Conservation (phyloP, 225 moss, liverwort and hornwort species). For the Sphagnum tenellum region DNA sequence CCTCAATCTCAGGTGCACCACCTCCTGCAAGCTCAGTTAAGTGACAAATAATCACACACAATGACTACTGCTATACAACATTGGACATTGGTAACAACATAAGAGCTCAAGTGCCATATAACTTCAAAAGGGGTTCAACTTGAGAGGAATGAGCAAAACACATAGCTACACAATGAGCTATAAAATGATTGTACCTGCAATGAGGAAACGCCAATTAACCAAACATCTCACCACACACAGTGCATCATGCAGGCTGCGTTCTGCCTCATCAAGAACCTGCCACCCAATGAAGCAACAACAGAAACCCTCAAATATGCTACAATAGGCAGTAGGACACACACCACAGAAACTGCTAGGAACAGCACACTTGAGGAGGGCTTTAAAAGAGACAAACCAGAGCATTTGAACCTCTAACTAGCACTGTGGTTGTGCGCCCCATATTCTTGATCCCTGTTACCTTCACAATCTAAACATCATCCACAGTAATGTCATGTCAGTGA, state of each 20-base stretch:
- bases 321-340: not conserved
- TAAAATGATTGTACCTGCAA: conserved; percentile 38
- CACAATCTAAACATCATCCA: conserved; percentile 33
- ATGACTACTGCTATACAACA: not conserved
- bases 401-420: conserved; percentile 85
- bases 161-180: no score
- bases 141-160: no score
- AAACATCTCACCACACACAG: conserved; percentile 83
- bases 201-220: conserved; percentile 61
- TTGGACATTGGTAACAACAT: not conserved
- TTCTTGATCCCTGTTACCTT: conserved; percentile 92
- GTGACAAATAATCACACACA: not conserved
- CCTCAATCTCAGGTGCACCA: conserved; percentile 95
- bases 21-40: conserved; percentile 44
- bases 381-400: conserved; percentile 45
- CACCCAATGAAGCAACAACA: no score
- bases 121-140: no score
- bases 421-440: conserved; percentile 82
- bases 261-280: conserved; percentile 82
- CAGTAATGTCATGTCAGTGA: not conserved
- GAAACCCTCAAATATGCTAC: not conserved
- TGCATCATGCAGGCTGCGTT: conserved; percentile 86
- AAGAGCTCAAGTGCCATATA: not conserved
- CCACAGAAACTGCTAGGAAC: no score
- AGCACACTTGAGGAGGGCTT: no score